Evolutionary conservation across 1,284 basidiomycete species (phyloP), one percentile per base, ranked within the genome.

Genomic region (Pulveroboletus sp.): DNA sequence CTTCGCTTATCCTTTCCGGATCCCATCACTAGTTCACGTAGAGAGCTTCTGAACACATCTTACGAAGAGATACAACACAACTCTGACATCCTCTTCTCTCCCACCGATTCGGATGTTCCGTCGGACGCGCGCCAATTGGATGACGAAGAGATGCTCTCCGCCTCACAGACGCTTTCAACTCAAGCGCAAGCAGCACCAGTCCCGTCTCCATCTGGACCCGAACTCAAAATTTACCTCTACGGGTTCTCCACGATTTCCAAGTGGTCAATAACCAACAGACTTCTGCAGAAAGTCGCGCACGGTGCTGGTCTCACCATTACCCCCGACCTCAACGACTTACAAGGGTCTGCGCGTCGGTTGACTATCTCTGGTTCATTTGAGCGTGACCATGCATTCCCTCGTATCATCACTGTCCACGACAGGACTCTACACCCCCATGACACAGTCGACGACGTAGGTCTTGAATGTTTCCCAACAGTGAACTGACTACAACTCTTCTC

Each of bases 1-100:
- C 80, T 91, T 60, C 81, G 86, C 62, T 72, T 90, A 54, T 91
- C 87, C 35, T 90, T 90, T 74, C 87, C 87, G 44, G 87, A 90
- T 74, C 87, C 87, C 58, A 79, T 91, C 66, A 84, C 82, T 57
- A 87, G 84, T 69, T 85, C 83, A 54, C 78, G 76, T 62, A 79
- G 82, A 70, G 70, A 71, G 18, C 60, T 49, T 11, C 60, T 61
- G 31, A 64, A 48, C 56, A 67, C 72, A 24, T 64, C 71, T 38
- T 65, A 62, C 49, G 70, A 72, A 36, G 72, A 74, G 24, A 59
- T 71, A 43, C 57, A 43, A 48, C 58, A 6, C 24, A 50, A 39
- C 49, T 49, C 60, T 49, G 62, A 66, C 36, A 39, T 43, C 18
- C 46, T 46, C n/a, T 51, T 50, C 4, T 58, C 62, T 50, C 60